These are phyloP conservation scores for Aspergillus pseudonomiae DNA, from an alignment of 2,329 filamentous ascomycete species.

Conservation along the genomic window DNA sequence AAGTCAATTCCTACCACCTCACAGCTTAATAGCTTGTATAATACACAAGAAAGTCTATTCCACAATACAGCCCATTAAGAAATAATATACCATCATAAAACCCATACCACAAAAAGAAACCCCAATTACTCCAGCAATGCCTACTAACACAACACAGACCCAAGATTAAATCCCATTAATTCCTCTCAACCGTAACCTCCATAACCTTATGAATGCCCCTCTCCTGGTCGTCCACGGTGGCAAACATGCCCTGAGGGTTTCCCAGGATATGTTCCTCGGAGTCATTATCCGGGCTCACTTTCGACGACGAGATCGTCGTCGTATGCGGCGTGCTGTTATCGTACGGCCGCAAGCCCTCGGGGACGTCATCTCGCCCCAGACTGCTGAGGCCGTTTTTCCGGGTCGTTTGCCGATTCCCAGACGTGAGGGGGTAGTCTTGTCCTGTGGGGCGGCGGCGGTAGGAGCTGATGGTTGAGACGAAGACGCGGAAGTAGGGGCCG, in stretches of 20 bases:
- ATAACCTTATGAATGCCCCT: slow-evolving; percentile 17
- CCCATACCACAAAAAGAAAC: too few relatives aligned
- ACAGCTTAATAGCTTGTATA: too few relatives aligned
- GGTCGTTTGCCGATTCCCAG: background rate
- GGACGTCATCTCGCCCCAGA: background rate
- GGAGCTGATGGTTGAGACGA: slow-evolving; percentile 21
- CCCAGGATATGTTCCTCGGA: slow-evolving; percentile 14
- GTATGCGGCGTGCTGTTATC: background rate
- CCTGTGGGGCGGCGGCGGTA: slow-evolving; percentile 17
- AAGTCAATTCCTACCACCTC: too few relatives aligned
- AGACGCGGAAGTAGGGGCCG: slow-evolving; percentile 42
- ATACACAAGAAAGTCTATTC: background rate
- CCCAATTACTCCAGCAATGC: background rate
- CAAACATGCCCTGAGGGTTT: background rate
- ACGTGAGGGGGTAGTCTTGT: slow-evolving; percentile 1
- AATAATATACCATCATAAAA: too few relatives aligned
- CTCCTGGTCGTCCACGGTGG: background rate
- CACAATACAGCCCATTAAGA: background rate
- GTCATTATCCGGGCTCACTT: background rate
- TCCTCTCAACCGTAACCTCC: slow-evolving; percentile 21
- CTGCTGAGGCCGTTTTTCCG: background rate
- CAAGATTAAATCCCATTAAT: background rate
- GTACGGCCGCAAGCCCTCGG: background rate
- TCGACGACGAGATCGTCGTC: slow-evolving; percentile 10
- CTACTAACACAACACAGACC: background rate